A percentile compares a stretch with the other conserved stretches of the same genome.
These are phyloP conservation scores for Pleurotus ostreatus DNA, from an alignment of 768 basidiomycete genomes.

Conservation along the genomic window DNA sequence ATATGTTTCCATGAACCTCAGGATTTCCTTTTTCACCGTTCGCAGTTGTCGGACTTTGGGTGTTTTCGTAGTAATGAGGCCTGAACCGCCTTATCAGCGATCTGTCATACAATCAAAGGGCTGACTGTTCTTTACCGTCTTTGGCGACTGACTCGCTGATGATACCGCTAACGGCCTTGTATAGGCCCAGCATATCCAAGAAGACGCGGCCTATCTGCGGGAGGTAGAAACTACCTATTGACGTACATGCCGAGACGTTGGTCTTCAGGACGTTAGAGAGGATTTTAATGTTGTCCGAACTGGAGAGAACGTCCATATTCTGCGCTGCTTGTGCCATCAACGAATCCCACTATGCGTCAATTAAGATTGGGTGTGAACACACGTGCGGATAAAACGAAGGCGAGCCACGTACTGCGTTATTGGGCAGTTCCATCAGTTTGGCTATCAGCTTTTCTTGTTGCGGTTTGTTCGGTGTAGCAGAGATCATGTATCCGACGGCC, in stretches of 20 bases:
- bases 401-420: conserved; percentile 72
- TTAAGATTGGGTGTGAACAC: conserved; percentile 2
- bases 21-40: conserved; percentile 97
- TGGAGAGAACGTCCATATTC: conserved; percentile 88
- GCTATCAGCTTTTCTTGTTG: conserved; percentile 93
- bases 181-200: conserved; percentile 96
- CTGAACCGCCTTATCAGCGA: conserved; percentile 31
- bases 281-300: conserved; percentile 93
- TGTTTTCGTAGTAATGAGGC: conserved; percentile 90
- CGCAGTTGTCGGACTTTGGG: conserved; percentile 92
- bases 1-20: conserved; percentile 97
- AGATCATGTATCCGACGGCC: conserved; percentile 99
- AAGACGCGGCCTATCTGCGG: conserved; percentile 97
- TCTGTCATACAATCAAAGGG: conserved; percentile 11
- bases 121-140: conserved; percentile 48
- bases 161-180: conserved; percentile 95
- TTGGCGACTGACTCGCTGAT: conserved; percentile 90
- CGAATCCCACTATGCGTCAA: conserved; percentile 78
- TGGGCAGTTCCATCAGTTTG: conserved; percentile 96
- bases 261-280: conserved; percentile 96
- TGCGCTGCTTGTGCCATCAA: conserved; percentile 94
- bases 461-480: conserved; percentile 95
- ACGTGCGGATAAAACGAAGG: background rate
- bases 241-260: conserved; percentile 95
- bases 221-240: conserved; percentile 94